A percentile compares a stretch with the other conserved stretches of the same genome.
phyloP scores from a whole-genome alignment of 2,329 filamentous ascomycete species.

The Ceratocystis huliohia region DNA sequence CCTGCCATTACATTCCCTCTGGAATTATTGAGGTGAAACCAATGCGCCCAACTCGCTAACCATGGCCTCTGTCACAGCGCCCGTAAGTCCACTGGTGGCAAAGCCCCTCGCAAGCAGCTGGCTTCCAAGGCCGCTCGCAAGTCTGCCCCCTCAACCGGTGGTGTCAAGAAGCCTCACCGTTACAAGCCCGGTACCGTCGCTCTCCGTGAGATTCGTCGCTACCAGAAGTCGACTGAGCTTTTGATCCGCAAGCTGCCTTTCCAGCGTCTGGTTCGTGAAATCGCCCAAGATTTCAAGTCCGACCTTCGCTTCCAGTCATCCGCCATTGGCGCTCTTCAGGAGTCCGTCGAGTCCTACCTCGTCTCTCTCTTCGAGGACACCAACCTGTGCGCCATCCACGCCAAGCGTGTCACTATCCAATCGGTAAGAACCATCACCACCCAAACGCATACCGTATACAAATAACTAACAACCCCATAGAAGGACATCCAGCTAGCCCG shows the following conservation, averaged over 20 bases:
- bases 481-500: conserved; percentile 97
- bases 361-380: conserved; percentile 97
- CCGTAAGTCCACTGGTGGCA: conserved; percentile 68
- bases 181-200: conserved; percentile 89
- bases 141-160: conserved; percentile 89
- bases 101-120: conserved; percentile 85
- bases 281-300: conserved; percentile 90
- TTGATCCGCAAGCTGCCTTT: conserved; percentile 96
- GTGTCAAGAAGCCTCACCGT: conserved; percentile 91
- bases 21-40: neutral
- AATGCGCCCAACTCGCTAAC: neutral
- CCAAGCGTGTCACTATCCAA: conserved; percentile 98
- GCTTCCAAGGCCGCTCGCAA: conserved; percentile 99
- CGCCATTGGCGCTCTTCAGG: conserved; percentile 91
- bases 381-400: conserved; percentile 96
- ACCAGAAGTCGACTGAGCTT: conserved; percentile 95
- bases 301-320: conserved; percentile 96
- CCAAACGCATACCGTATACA: too few species aligned
- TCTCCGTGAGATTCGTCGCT: conserved; percentile 95
- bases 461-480: conserved; percentile 14
- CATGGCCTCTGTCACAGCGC: conserved; percentile 28
- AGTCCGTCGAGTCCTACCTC: conserved; percentile 97
- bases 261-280: conserved; percentile 94
- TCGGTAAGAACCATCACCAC: conserved; percentile 29
- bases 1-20: conserved; percentile 26